Evolutionary conservation across 2,329 filamentous ascomycete genomes (phyloP).

Genomic region (Calonectria pteridis): DNA sequence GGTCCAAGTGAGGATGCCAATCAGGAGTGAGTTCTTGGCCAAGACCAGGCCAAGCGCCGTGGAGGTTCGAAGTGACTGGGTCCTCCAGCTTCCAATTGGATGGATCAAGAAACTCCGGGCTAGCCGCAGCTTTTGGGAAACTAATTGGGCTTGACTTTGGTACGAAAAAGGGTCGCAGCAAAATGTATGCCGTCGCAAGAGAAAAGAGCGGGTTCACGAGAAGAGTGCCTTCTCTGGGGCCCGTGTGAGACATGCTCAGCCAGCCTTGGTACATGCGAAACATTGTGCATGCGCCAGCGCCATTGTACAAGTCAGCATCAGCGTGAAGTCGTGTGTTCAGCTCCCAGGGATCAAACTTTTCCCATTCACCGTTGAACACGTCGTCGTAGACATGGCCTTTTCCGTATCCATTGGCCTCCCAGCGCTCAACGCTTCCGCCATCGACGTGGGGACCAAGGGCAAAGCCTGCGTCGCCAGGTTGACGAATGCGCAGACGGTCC

Average conservation of each 20-base stretch:
- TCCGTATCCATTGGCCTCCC: conserved; percentile 78
- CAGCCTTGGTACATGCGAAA: conserved; percentile 93
- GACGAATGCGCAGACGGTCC: conserved; percentile 78
- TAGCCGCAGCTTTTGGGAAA: conserved; percentile 40
- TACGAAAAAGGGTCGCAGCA: conserved; percentile 87
- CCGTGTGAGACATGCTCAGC: conserved; percentile 80
- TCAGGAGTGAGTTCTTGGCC: conserved; percentile 76
- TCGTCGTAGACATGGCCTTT: conserved; percentile 76
- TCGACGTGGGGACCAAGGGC: conserved; percentile 80
- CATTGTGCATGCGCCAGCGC: conserved; percentile 84
- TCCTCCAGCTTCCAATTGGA: conserved; percentile 70
- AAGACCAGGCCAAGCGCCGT: conserved; percentile 77
- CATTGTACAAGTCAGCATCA: conserved; percentile 81
- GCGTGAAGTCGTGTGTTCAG: conserved; percentile 75
- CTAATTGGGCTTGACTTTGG: conserved; percentile 44
- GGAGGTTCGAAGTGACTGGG: conserved; percentile 70
- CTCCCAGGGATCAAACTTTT: conserved; percentile 86
- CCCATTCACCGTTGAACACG: conserved; percentile 84
- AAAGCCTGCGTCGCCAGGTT: conserved; percentile 77
- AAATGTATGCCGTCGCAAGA: conserved; percentile 81
- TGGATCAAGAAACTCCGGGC: conserved; percentile 57
- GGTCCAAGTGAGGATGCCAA: conserved; percentile 78
- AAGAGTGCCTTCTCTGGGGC: conserved; percentile 81
- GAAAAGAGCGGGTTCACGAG: conserved; percentile 83
- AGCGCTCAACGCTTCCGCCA: conserved; percentile 80